Evolutionary conservation across 164 flowering plant species (phyloP), one percentile per base, ranked within the genome.

Genomic region (Cinnamomum micranthum): DNA sequence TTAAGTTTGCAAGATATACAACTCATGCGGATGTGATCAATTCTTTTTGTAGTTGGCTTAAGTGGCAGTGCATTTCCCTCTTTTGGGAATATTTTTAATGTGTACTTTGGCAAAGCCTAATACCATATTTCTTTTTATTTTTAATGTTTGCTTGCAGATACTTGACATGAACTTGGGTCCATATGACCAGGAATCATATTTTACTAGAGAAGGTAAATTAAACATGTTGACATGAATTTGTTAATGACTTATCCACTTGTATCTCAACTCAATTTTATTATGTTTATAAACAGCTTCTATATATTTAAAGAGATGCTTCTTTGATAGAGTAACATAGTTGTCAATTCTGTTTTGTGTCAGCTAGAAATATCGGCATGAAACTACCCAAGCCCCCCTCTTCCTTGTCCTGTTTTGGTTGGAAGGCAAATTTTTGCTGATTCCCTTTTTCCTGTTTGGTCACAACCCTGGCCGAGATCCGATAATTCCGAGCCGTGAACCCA

Each of bases 151-250:
- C 71, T 71, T 75, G 68, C 88, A 94, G 98, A 84, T 94, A 75
- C 95, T 94, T 76, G 97, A 91, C 70, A 91, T 89, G 98, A 95
- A 91, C 71, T 86, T 94, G 84, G 90, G 80, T 70, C 91, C 95
- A 50, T 77, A 79, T 71, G 89, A 85, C 55, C 80, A 86, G 74
- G 92, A 88, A 55, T 71, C 82, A 20, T 77, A 72, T 79, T 83
- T 80, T 76, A 78, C 68, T 13, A 84, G 75, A 72, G 87, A 84
- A 89, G 98, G 98, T 94, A 87, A 77, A 17, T 55, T 55, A 55
- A 15, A 55, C 60, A 11, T 51, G 25, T 24, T 70, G 20, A 23
- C 19, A 50, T 70, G 28, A 11, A 22, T 50, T 71, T 4, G 63
- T 51, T 6, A 51, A 27, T 11, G 11, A 12, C 47, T 41, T 41